Evolutionary conservation across 495 filamentous ascomycete species (phyloP), one percentile per base, ranked within the genome.

Genomic region (Neurospora hispaniola): DNA sequence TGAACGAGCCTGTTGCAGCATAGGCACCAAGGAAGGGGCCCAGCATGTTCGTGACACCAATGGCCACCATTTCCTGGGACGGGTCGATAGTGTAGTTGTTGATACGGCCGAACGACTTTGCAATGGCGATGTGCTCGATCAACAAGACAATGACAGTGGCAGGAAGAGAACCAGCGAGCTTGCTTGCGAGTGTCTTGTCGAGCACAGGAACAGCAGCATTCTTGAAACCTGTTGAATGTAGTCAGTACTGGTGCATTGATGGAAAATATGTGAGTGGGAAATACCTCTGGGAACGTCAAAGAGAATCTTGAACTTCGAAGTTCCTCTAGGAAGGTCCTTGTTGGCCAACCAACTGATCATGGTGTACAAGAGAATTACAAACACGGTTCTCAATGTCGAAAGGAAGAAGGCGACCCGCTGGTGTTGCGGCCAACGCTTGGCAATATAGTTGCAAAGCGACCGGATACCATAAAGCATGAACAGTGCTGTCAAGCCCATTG

Each of bases 51-150:
- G 90, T 92, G 10, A 98, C 87, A 69, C 96, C 96, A 77, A 99
- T 98, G 35, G 92, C 96, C 35, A 99, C 91, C 83, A 99, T 89
- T 77, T 99, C 96, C 79, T 99, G 96, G 0, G 95, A 98, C 4
- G 96, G 96, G 74, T 98, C 89, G 81, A 99, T 98, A n/a, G 90
- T 93, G 82, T 99, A 99, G 83, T 98, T 98, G 84, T 98, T 98
- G 75, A 99, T 87, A 59, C 96, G 88, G 6, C 96, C 96, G 73
- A 99, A 99, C 0, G 96, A 98, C 82, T 99, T 99, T 42, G 94
- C 93, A 74, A 99, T 99, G n/a, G 96, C 92, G 75, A 96, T 94
- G 79, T 96, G 93, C 81, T 99, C 96, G 76, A 99, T 98, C 66
- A 99, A 84, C 59, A 98, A 85, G 9, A 99, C 96, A 75, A 99